Evolutionary conservation across 306 rosid genomes (phyloP), one percentile per base, ranked within the genome.

Genomic region (Rosa rugosa): DNA sequence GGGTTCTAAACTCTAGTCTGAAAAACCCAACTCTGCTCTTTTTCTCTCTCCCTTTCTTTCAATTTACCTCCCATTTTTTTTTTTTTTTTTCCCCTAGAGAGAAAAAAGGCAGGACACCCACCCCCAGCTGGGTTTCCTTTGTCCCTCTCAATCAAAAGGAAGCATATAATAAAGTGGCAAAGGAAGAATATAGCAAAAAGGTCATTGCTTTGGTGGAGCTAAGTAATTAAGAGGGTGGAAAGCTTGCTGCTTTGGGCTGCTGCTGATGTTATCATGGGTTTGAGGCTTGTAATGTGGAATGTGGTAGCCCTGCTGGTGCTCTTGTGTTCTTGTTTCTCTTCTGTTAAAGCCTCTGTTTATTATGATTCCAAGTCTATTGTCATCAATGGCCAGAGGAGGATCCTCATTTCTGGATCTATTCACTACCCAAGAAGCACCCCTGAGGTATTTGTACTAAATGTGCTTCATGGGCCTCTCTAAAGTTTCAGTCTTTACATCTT

Each of bases 341-440:
- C 91, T 77, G 89, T 75, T 67, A 34, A 64, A 73, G 96, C 99
- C 53, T 90, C 98, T 75, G 99, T 95, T 23, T 87, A 97, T 5
- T 95, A 95, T 84, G 99, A 95, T 80, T 81, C 79, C 27, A 93
- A 79, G 69, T 96, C 99, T 77, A 91, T 95, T 78, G 78, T 83
- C 87, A 89, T 95, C 67, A 95, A 93, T 89, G 99, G 99, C 76
- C 94, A 89, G 78, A 90, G 98, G 79, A 91, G 85, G 77, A 93
- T 95, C 73, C 91, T 95, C 10, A 87, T 95, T 73, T 95, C 99
- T 85, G 99, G 99, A 63, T 95, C 99, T 84, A 91, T 95, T 86
- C 99, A 95, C 86, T 95, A 95, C 77, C 98, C 99, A 54, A 95
- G 99, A 89, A 95, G 99, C 79, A 81, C 98, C 50, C 94, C 99